Evolutionary conservation across 768 basidiomycete genomes (phyloP).

Genomic region (Boletus eberwhitei): DNA sequence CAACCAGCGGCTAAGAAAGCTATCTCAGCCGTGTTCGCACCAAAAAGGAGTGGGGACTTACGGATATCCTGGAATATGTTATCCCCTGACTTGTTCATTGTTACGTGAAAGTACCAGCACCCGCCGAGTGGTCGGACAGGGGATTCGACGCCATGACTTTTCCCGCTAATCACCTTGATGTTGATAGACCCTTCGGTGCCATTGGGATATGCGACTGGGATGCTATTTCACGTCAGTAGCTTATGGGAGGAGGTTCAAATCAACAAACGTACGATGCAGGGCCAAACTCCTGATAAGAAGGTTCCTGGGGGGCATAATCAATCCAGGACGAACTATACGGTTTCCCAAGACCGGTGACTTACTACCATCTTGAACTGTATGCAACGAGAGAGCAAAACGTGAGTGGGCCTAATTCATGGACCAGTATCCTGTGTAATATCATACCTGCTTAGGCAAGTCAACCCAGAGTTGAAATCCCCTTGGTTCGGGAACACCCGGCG

Average conservation of each 20-base stretch:
- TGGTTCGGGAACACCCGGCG: conserved; percentile 62
- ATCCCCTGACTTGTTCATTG: conserved; percentile 55
- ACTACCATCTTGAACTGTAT: conserved; percentile 73
- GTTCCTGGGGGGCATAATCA: conserved; percentile 44
- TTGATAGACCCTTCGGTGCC: conserved; percentile 64
- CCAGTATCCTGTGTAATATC: conserved; percentile 1
- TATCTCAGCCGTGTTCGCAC: neutral
- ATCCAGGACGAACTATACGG: neutral
- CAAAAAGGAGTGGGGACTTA: conserved; percentile 33
- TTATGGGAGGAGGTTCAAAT: neutral
- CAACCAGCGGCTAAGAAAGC: conserved; percentile 63
- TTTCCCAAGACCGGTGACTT: conserved; percentile 21
- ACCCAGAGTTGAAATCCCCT: conserved; percentile 87
- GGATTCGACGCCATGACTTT: conserved; percentile 80
- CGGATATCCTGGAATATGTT: conserved; percentile 81
- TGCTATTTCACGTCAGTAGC: conserved; percentile 37
- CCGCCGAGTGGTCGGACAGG: conserved; percentile 90
- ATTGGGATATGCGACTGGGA: conserved; percentile 70
- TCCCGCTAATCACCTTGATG: conserved; percentile 87
- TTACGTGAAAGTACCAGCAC: conserved; percentile 89
- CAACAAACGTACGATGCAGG: conserved; percentile 49
- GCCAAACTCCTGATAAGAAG: conserved; percentile 79
- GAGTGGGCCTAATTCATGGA: conserved; percentile 13
- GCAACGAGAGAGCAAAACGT: conserved; percentile 22
- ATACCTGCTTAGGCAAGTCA: conserved; percentile 69